Evolutionary conservation across 208 protist genomes (phyloP).

Genomic region (Acanthamoeba culbertsoni): DNA sequence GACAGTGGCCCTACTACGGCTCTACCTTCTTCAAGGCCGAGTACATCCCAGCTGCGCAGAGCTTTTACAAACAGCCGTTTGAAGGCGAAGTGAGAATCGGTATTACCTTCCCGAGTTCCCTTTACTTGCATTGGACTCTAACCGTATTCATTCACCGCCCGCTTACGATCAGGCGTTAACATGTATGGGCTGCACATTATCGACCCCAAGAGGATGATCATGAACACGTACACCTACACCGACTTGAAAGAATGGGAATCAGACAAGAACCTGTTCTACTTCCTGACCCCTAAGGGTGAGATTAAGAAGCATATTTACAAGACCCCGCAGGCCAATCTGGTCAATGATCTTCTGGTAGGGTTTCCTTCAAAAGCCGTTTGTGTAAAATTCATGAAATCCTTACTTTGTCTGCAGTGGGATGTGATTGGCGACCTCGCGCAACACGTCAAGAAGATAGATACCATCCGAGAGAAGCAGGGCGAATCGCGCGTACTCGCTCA

Average conservation of each 20-base stretch:
- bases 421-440: constrained; percentile 48
- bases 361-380: not conserved
- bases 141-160: too few relatives aligned
- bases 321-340: constrained; percentile 19
- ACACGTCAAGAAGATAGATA: constrained; percentile 57
- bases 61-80: constrained; percentile 52
- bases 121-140: too few relatives aligned
- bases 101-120: not conserved
- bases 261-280: constrained; percentile 40
- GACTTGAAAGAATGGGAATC: constrained; percentile 56
- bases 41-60: constrained; percentile 8
- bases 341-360: constrained; percentile 36
- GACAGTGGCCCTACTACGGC: constrained; percentile 58
- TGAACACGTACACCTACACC: constrained; percentile 58
- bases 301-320: constrained; percentile 59
- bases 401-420: not conserved
- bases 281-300: constrained; percentile 47
- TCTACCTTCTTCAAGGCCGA: constrained; percentile 60
- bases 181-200: constrained; percentile 58
- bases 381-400: not conserved
- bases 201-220: constrained; percentile 52
- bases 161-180: constrained; percentile 11
- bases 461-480: constrained; percentile 59
- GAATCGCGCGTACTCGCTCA: not conserved
- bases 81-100: constrained; percentile 52